phyloP scores from a whole-genome alignment of 495 filamentous ascomycete species.

The Rhypophila decipiens region DNA sequence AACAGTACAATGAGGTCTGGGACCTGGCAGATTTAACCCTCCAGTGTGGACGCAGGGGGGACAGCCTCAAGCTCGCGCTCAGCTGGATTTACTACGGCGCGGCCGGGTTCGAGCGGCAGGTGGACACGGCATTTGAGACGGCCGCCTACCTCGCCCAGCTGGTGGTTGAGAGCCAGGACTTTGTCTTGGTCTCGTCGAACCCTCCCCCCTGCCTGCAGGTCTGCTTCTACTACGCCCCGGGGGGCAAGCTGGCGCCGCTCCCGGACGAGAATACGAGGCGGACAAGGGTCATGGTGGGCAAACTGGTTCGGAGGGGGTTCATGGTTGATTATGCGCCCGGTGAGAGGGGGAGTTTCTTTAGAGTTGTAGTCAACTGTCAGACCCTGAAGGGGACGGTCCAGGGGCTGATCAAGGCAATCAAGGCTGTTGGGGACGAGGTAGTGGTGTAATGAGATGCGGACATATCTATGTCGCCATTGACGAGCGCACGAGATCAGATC shows the following conservation, averaged over 20 bases:
- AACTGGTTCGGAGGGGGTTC: constrained; percentile 67
- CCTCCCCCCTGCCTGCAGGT: constrained; percentile 89
- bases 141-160: constrained; percentile 59
- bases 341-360: constrained; percentile 72
- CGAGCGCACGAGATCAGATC: no score
- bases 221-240: constrained; percentile 80
- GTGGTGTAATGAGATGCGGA: no score
- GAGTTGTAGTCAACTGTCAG: constrained; percentile 77
- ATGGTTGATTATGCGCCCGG: constrained; percentile 93
- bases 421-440: constrained; percentile 53
- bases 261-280: constrained; percentile 58
- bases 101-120: constrained; percentile 47
- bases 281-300: constrained; percentile 61
- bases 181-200: constrained; percentile 65
- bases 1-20: constrained; percentile 46
- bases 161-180: constrained; percentile 47
- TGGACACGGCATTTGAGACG: constrained; percentile 62
- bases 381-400: constrained; percentile 71
- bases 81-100: constrained; percentile 83
- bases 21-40: constrained; percentile 91
- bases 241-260: constrained; percentile 43
- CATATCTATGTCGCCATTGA: no score
- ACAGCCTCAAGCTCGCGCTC: constrained; percentile 80
- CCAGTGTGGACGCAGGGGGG: constrained; percentile 83
- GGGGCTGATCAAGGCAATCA: constrained; percentile 65